phyloP scores from a whole-genome alignment of 441 rosid genomes.

The Erodium trifolium region DNA sequence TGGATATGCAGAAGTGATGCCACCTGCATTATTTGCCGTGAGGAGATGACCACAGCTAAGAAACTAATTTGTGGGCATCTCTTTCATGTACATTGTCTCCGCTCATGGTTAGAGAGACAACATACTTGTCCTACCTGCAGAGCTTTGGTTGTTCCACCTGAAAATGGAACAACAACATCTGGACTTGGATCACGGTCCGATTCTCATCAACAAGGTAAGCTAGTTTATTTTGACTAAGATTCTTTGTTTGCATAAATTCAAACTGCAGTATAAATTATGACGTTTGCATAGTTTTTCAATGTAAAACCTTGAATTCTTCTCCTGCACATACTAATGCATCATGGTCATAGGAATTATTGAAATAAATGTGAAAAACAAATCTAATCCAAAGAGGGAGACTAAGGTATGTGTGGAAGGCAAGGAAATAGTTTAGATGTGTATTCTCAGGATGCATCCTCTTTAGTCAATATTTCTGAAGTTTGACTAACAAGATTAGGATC shows the following conservation, averaged over 20 bases:
- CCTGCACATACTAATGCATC: background rate
- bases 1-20: conserved; percentile 74
- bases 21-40: conserved; percentile 93
- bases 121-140: conserved; percentile 97
- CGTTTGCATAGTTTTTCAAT: no score
- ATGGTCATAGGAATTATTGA: background rate
- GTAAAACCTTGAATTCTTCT: background rate
- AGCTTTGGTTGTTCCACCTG: conserved; percentile 87
- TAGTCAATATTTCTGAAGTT: no score
- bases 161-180: conserved; percentile 40
- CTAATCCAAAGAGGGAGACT: background rate
- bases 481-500: no score
- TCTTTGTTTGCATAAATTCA: background rate
- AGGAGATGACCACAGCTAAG: conserved; percentile 94
- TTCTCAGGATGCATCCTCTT: background rate
- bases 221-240: background rate
- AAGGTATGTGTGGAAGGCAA: no score
- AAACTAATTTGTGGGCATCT: conserved; percentile 90
- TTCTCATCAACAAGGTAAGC: conserved; percentile 49
- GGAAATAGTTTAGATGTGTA: no score
- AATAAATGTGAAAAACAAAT: background rate
- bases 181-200: conserved; percentile 44
- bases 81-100: conserved; percentile 95
- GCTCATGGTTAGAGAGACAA: conserved; percentile 95
- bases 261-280: no score